Base-by-base conservation (phyloP, 2,329 filamentous ascomycete genomes). In the Helicocarpus griseus region DNA sequence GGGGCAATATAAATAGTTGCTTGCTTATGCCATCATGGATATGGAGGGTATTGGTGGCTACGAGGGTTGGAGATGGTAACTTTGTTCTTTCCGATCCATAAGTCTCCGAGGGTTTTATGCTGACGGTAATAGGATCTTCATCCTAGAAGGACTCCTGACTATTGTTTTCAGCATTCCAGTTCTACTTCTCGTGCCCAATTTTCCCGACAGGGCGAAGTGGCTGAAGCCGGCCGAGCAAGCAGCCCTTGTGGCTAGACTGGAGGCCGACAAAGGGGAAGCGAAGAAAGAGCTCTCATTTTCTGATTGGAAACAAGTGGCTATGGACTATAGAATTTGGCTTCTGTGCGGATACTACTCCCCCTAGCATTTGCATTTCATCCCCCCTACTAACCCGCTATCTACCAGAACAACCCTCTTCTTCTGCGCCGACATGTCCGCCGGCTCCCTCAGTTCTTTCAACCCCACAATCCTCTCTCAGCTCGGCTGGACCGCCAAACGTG, bases 361-460 rank as follows among this genome's bases (percentile, higher is more conserved):
- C 11, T 70, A 73, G 2, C 58, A 35, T 35, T 14, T 35, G 3
- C 31, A 11, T 35, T 11, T 14, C 31, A 3, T 35, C 9, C n/a
- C 9, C 31, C 31, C 8, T 7, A 33, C 29, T 33, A 7, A 33
- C 7, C 29, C 14, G 29, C n/a, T n/a, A n/a, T n/a, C n/a, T n/a
- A n/a, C n/a, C n/a, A n/a, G n/a, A n/a, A 14, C 82, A 81, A 45
- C 88, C 60, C 59, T 60, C 38, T 53, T 60, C 59, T 61, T 26
- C 49, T 68, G 66, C 6, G 56, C 83, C 4, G 71, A 84, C 49
- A 79, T 86, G 29, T 82, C 81, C 59, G 83, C 82, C 72, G 80
- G 82, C 17, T 64, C 64, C 9, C 65, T 73, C 51, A n/a, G n/a
- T n/a, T n/a, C n/a, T n/a, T 73, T 68, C 58, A 62, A 69, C 4